Base-by-base conservation (phyloP, 805 yeast genomes). In the Priceomyces medius region DNA sequence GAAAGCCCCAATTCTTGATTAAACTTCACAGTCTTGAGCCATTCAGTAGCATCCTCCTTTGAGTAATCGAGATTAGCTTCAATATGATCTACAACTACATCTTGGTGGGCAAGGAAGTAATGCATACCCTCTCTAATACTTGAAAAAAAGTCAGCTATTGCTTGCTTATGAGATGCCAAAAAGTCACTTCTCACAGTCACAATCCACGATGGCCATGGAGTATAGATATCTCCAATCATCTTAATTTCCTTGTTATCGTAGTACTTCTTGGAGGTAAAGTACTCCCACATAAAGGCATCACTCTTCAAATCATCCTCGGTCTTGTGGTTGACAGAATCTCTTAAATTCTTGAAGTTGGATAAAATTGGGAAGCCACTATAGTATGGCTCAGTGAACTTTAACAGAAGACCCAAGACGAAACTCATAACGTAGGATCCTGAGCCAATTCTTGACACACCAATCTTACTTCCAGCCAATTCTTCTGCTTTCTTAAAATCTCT, bases 161-260 rank as follows among this genome's bases (percentile, higher is more conserved):
- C 56, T 2, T 51, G 49, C 14, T 56, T 50, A n/a, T 55, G 51
- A 4, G 47, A 20, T 5, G 57, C 60, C 26, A 71, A 50, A 4
- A 74, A 50, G n/a, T 64, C 67, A 12, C 65, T 55, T 40, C 73
- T 62, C 4, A 80, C 80, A 16, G 80, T 79, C 37, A 88, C 73
- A 12, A 88, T 90, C 97, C 97, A 89, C 2, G 95, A 85, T 8
- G 97, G 91, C 97, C 97, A 89, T 14, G 97, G 97, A 0, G 97
- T 89, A 64, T 85, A 86, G 43, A 89, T 88, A 49, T 85, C 87
- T 12, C 96, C 97, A 45, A 89, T 81, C 50, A 77, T 71, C 64
- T 85, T 87, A 64, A 90, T 82, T 53, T 88, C 97, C 16, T 79
- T 76, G 41, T 66, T 74, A 55, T 87, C 96, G 60, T 85, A 88